Conservation (phyloP, 202 grass and related monocot species). For the Musa balbisiana region DNA sequence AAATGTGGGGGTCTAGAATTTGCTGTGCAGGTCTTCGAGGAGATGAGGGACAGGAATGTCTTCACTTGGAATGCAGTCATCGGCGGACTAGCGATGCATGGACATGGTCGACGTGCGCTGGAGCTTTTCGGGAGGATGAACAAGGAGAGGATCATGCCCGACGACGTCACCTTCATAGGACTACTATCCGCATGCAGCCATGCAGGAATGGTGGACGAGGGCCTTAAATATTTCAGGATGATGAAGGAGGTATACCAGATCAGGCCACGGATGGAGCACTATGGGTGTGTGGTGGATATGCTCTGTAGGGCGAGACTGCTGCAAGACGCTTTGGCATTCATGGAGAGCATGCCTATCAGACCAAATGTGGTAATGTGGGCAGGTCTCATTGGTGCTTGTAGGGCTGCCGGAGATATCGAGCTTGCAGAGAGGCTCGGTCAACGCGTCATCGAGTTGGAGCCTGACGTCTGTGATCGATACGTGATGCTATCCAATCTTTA, state of each 20-base stretch:
- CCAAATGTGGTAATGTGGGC: constrained; percentile 18
- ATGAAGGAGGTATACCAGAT: constrained; percentile 8
- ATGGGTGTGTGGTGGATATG: constrained; percentile 13
- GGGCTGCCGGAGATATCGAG: constrained; percentile 1
- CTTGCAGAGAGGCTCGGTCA: constrained; percentile 5
- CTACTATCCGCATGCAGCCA: constrained; percentile 17
- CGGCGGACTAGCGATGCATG: constrained; percentile 12
- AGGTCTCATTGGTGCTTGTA: constrained; percentile 9
- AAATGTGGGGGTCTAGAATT: constrained; percentile 7
- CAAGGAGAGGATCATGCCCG: background rate
- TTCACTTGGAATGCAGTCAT: constrained; percentile 18
- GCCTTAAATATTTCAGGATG: constrained; percentile 6
- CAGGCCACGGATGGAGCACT: constrained; percentile 9
- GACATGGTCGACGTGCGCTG: background rate
- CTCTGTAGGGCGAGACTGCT: constrained; percentile 6
- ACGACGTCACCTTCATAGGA: constrained; percentile 15
- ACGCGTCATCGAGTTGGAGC: constrained; percentile 6
- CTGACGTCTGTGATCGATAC: constrained; percentile 8
- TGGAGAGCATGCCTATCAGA: constrained; percentile 2
- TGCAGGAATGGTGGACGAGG: constrained; percentile 4
- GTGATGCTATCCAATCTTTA: constrained; percentile 20
- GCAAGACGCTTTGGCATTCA: constrained; percentile 8
- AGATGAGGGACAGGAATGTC: constrained; percentile 16
- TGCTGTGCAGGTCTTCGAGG: constrained; percentile 6
- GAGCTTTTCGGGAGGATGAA: constrained; percentile 7